These are phyloP conservation scores for Penicillium sclerotigenum DNA, from an alignment of 2,329 filamentous ascomycete species.

Conservation along the genomic window DNA sequence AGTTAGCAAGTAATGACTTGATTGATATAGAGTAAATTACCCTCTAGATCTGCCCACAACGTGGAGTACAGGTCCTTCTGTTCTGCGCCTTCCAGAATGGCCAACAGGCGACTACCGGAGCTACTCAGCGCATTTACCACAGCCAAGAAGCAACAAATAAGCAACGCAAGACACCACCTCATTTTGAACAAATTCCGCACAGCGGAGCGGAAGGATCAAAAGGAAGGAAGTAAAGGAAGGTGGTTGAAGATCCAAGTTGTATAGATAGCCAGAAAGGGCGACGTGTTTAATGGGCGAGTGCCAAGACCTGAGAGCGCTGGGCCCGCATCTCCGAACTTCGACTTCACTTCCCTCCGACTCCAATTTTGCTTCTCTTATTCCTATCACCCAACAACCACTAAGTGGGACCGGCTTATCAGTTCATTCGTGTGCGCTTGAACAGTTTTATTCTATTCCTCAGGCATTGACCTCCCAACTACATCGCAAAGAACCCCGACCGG, in stretches of 20 bases:
- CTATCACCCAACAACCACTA: conserved; percentile 8
- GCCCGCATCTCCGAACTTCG: conserved; percentile 29
- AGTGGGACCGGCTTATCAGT: conserved; percentile 5
- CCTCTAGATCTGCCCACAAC: conserved; percentile 57
- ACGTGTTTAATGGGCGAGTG: conserved; percentile 44
- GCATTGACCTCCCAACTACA: neutral
- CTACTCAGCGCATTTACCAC: conserved; percentile 68
- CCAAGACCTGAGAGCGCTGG: conserved; percentile 36
- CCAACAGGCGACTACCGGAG: conserved; percentile 74
- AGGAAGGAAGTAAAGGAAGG: conserved; percentile 15
- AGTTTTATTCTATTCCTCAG: neutral
- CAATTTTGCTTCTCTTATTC: conserved; percentile 20
- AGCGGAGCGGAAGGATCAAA: conserved; percentile 28
- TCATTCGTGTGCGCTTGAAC: conserved; percentile 2
- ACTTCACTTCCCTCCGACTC: conserved; percentile 32
- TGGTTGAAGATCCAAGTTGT: conserved; percentile 18
- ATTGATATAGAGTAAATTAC: conserved; percentile 27
- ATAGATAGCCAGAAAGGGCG: conserved; percentile 36
- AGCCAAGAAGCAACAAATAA: conserved; percentile 60
- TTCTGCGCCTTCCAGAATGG: conserved; percentile 76
- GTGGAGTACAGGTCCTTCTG: conserved; percentile 81
- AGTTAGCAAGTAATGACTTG: conserved; percentile 2
- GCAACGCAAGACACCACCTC: conserved; percentile 70
- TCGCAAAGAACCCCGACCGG: conserved; percentile 23
- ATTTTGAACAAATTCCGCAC: conserved; percentile 53